These are phyloP conservation scores for Cyberlindnera bimundalis DNA, from an alignment of 805 yeast species.

Conservation along the genomic window DNA sequence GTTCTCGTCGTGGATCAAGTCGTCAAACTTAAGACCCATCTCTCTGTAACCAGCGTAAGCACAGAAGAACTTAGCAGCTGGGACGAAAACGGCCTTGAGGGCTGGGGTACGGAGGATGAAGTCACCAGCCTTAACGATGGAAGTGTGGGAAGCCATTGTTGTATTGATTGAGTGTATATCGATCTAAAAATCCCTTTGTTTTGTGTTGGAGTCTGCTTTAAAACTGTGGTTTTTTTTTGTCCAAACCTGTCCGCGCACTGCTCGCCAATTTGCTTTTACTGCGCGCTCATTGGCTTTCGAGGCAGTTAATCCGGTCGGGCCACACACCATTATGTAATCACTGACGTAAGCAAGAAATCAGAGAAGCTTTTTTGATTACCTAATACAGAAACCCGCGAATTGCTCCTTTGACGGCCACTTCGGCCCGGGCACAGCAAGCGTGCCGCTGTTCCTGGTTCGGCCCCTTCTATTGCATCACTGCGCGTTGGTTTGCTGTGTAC, in stretches of 20 bases:
- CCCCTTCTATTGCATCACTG: not conserved
- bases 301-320: not conserved
- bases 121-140: constrained; percentile 72
- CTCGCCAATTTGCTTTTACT: constrained; percentile 11
- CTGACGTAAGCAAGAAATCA: not conserved
- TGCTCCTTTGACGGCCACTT: too few species aligned
- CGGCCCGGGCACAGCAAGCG: too few species aligned
- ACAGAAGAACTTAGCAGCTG: constrained; percentile 72
- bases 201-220: too few species aligned
- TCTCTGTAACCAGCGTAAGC: constrained; percentile 89
- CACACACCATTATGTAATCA: not conserved
- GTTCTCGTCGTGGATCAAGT: constrained; percentile 82
- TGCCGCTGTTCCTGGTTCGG: too few species aligned
- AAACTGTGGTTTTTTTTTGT: too few species aligned
- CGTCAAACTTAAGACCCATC: constrained; percentile 89
- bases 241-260: too few species aligned
- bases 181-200: too few species aligned
- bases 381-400: too few species aligned
- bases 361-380: not conserved
- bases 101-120: constrained; percentile 77
- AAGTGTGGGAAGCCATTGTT: constrained; percentile 40
- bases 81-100: constrained; percentile 71
- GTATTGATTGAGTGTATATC: too few species aligned
- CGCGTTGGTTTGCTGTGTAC: not conserved
- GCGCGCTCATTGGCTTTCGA: constrained; percentile 11